Evolutionary conservation across 371 early-diverging fungal genomes (phyloP), one percentile per base, ranked within the genome.

Genomic region (Chytridium lagenaria): DNA sequence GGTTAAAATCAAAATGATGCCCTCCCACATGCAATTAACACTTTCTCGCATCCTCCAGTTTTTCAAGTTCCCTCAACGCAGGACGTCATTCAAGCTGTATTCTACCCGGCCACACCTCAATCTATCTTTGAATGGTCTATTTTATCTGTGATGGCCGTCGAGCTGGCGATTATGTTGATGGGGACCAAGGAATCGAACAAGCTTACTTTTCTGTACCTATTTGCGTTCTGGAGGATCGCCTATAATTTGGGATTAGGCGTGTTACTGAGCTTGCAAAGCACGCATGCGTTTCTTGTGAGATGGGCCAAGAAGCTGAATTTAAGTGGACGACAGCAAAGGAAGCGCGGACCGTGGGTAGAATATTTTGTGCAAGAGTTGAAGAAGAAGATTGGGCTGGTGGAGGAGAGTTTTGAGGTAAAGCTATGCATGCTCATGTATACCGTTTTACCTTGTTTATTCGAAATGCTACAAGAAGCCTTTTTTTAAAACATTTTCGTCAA

Each of bases 161-260:
- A 93, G 70, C 78, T 91, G 70, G 61, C 80, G 1, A 73, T 93
- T 26, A 93, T 90, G 71, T 85, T 94, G 66, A 59, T 85, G 0
- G 75, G 91, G 50, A 89, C 90, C 10, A 67, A 82, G 15, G 66
- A 66, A 5, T 10, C 28, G 30, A 66, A 66, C 44, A 7, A 44
- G 49, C 37, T 44, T 3, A 70, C 91, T 39, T 92, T 94, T 69
- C 74, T 93, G 64, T 71, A 85, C 2, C 69, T 91, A 5, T 96
- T 96, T 79, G 71, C 91, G 37, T 90, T 92, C 73, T 97, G 95
- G 96, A 90, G 97, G 38, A 73, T 90, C 51, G 89, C 88, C 38
- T 97, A 96, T 82, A 95, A 96, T 79, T 87, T 86, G 1, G 95
- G 95, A 7, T 78, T 98, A 12, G 98, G 98, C 10, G 83, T 86